Evolutionary conservation across 1,139 yeast species (phyloP).

Genomic region (Geotrichum phurueaensis): DNA sequence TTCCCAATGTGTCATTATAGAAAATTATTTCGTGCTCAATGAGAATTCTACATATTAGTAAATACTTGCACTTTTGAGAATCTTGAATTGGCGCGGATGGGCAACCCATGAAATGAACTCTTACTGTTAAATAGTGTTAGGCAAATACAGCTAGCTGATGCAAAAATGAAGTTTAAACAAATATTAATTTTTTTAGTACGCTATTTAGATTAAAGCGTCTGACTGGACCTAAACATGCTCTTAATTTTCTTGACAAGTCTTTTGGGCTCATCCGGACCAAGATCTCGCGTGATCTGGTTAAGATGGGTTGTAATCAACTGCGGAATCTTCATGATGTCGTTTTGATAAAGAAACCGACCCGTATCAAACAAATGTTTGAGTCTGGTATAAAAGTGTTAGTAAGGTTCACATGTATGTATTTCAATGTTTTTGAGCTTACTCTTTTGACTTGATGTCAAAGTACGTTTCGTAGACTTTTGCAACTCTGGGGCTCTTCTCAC

Average conservation of each 20-base stretch:
- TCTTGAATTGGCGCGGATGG: too few relatives aligned
- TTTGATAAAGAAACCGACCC: neutral
- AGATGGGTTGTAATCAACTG: neutral
- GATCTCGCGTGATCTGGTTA: neutral
- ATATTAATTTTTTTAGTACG: neutral
- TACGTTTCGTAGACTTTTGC: conserved; percentile 7
- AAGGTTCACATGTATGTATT: neutral
- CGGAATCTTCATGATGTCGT: conserved; percentile 5
- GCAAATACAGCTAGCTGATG: neutral
- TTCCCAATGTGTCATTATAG: too few relatives aligned
- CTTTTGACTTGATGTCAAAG: conserved; percentile 9
- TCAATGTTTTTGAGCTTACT: neutral
- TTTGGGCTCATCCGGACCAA: neutral
- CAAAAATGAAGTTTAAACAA: neutral
- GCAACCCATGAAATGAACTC: too few relatives aligned
- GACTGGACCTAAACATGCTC: neutral
- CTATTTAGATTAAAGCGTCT: neutral
- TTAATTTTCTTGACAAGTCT: neutral
- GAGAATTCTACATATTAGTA: too few relatives aligned
- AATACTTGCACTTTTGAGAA: too few relatives aligned
- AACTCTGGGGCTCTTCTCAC: conserved; percentile 4
- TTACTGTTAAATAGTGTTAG: too few relatives aligned
- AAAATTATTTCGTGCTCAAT: too few relatives aligned
- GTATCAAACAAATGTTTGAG: conserved; percentile 7
- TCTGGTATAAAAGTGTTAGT: neutral